A percentile compares a stretch with the other conserved stretches of the same genome.
Conservation (phyloP, 345 rosid species). For the Eucalyptus erythrocorys region DNA sequence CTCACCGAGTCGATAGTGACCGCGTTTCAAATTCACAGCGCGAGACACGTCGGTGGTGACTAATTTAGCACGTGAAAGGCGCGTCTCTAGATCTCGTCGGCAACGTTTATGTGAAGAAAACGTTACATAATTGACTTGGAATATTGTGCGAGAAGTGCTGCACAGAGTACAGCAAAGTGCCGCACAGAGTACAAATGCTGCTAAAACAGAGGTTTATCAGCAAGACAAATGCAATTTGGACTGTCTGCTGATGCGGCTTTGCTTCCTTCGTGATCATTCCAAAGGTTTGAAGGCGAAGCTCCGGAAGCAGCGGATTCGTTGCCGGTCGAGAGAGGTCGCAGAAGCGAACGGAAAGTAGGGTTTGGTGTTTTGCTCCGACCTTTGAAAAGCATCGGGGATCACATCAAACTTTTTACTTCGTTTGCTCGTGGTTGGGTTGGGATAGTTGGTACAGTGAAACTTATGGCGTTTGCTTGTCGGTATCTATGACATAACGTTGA, state of each 20-base stretch:
- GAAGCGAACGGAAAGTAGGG: background rate
- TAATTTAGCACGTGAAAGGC: background rate
- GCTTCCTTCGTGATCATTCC: background rate
- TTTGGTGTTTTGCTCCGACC: background rate
- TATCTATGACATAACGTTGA: background rate
- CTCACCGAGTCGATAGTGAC: background rate
- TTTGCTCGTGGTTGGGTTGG: too few relatives aligned
- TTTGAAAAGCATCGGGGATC: background rate
- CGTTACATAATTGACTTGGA: background rate
- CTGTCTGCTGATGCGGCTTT: background rate
- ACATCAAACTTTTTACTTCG: background rate
- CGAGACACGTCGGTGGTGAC: background rate
- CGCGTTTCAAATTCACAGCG: background rate
- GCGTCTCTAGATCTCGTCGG: background rate
- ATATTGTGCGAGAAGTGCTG: too few relatives aligned
- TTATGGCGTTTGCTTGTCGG: background rate
- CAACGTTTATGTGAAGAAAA: background rate
- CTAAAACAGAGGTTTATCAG: background rate
- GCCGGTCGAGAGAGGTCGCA: background rate
- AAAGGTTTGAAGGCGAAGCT: too few relatives aligned
- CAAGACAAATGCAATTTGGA: background rate
- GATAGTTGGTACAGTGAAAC: background rate
- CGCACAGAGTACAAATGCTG: background rate
- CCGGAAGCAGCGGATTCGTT: background rate
- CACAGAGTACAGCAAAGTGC: background rate